Evolutionary conservation across 108 stramenopile species (phyloP), one percentile per base, ranked within the genome.

Genomic region (Skeletonema costatum): DNA sequence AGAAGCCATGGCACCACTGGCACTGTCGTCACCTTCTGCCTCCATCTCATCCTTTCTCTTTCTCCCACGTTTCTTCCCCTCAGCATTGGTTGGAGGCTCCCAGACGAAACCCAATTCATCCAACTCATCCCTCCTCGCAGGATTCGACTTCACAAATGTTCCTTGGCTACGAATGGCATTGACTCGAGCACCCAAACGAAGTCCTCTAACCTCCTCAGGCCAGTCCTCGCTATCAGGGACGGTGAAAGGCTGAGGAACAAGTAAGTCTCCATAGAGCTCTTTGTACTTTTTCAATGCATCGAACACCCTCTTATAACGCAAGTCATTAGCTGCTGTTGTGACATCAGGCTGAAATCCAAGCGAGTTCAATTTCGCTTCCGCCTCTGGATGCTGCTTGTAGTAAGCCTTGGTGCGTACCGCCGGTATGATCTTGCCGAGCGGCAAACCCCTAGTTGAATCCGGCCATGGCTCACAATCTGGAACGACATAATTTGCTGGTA

Each of bases 101-200:
- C 95, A 96, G 19, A 89, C 82, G 77, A 97, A 94, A 19, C 96
- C 96, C 61, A 97, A 60, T 8, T 88, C 84, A 60, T 93, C 90
- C 64, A 97, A 75, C 67, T 86, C 74, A 31, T 84, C 74, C 64
- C 74, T 88, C 30, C 96, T 70, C 46, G 83, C 81, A 32, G 92
- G 87, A 73, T 90, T 77, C 17, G 76, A 76, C 63, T 90, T 93
- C 29, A 97, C 89, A 81, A 94, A 94, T 33, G 93, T 94, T 65
- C 93, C 93, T 73, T 93, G 93, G 51, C 87, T 86, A 60, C 96
- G 88, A 73, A 97, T 94, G n/a, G 92, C 90, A 83, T 94, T 93
- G 39, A 97, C 96, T 30, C 93, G 86, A 31, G 90, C 91, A 10
- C 96, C 96, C 33, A 97, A 84, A 31, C 88, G 82, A 32, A 97